phyloP scores from a whole-genome alignment of 768 basidiomycete genomes.

The Paxillus involutus region DNA sequence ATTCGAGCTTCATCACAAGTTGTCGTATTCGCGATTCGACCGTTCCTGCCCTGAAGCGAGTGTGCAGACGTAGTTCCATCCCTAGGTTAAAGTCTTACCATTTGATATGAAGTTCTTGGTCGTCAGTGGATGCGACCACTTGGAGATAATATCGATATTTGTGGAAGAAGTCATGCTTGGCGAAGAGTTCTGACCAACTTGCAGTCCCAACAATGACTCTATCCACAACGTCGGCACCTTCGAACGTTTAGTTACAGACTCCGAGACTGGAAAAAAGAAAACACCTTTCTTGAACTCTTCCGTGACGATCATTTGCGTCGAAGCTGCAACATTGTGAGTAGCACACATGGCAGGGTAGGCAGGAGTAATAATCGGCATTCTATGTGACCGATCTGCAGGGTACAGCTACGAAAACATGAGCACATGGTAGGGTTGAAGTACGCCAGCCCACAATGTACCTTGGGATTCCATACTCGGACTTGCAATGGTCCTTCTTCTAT shows the following conservation, averaged over 20 bases:
- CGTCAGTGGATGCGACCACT: conserved; percentile 89
- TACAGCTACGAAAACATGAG: conserved; percentile 60
- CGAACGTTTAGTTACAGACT: conserved; percentile 12
- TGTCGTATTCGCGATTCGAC: conserved; percentile 96
- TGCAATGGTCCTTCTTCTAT: conserved; percentile 94
- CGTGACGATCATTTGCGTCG: conserved; percentile 94
- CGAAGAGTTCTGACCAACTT: conserved; percentile 91
- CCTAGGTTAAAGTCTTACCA: conserved; percentile 57
- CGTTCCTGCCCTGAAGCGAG: conserved; percentile 73
- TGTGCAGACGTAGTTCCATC: conserved; percentile 11
- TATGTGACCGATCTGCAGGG: conserved; percentile 88
- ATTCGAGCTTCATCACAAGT: conserved; percentile 97
- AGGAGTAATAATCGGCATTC: conserved; percentile 99
- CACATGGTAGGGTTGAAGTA: too few species aligned
- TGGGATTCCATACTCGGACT: conserved; percentile 98
- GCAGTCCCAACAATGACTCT: conserved; percentile 83
- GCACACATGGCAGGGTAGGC: conserved; percentile 99
- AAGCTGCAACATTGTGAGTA: conserved; percentile 95
- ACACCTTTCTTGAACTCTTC: conserved; percentile 92
- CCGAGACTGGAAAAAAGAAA: background rate
- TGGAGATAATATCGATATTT: conserved; percentile 96
- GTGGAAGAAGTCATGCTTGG: conserved; percentile 95
- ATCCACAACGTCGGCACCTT: conserved; percentile 92
- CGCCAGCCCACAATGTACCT: conserved; percentile 43
- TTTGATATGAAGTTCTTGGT: conserved; percentile 84